phyloP scores from a whole-genome alignment of 2,329 filamentous ascomycete species.

The Chrysoporthe deuterocubensis region DNA sequence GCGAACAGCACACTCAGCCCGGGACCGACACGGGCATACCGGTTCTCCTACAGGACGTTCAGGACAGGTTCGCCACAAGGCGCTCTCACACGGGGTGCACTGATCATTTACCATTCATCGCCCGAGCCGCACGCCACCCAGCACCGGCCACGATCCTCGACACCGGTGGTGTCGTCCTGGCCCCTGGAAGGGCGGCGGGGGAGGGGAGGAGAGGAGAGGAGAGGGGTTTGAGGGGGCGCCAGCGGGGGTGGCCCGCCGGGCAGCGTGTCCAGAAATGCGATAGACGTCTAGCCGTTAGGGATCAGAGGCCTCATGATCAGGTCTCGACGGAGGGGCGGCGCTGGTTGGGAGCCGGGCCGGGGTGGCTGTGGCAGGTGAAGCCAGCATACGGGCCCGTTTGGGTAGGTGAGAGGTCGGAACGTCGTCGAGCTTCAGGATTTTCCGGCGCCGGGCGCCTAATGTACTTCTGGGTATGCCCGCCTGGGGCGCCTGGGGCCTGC shows the following conservation, averaged over 20 bases:
- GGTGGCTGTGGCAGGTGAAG: constrained; percentile 21
- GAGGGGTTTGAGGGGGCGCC: neutral
- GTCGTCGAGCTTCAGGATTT: constrained; percentile 20
- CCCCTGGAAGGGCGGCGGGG: neutral
- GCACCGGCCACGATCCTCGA: neutral
- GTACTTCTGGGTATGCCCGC: neutral
- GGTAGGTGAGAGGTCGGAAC: constrained; percentile 21
- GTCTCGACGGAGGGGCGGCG: neutral
- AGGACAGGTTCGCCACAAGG: neutral
- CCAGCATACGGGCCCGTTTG: constrained; percentile 4
- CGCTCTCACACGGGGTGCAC: neutral
- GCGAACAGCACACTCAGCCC: neutral
- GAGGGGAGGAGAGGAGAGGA: neutral
- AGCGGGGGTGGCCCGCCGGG: neutral
- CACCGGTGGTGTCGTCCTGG: neutral
- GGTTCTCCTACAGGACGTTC: neutral
- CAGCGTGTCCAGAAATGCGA: neutral
- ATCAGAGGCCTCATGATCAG: constrained; percentile 19
- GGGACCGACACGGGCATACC: neutral
- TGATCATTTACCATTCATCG: constrained; percentile 1
- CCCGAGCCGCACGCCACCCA: neutral
- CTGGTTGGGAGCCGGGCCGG: constrained; percentile 13
- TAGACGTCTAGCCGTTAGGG: constrained; percentile 8
- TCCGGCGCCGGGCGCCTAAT: constrained; percentile 14
- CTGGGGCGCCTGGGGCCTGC: neutral